Evolutionary conservation across 192 early-diverging fungal genomes (phyloP).

Genomic region (Pecoramyces ruminantium): DNA sequence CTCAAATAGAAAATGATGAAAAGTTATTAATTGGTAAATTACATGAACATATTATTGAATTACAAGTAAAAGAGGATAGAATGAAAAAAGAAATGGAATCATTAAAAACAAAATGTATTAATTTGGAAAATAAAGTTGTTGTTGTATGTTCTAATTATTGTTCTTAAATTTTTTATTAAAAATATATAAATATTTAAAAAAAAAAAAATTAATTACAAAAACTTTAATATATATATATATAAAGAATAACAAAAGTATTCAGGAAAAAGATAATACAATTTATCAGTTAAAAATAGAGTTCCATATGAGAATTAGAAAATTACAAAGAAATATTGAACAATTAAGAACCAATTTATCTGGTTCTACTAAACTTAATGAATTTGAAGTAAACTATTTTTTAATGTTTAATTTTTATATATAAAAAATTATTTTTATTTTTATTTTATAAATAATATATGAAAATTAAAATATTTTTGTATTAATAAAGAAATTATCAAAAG

Average conservation of each 20-base stretch:
- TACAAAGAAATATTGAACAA: constrained; percentile 17
- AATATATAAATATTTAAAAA: too few relatives aligned
- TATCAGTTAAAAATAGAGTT: constrained; percentile 21
- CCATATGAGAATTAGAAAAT: constrained; percentile 7
- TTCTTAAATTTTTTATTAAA: too few relatives aligned
- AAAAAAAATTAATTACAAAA: too few relatives aligned
- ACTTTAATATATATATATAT: too few relatives aligned
- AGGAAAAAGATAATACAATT: constrained; percentile 17
- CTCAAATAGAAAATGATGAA: constrained; percentile 35
- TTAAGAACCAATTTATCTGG: constrained; percentile 16
- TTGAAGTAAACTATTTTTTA: constrained; percentile 10
- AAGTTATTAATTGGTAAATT: constrained; percentile 37
- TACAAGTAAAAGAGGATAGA: constrained; percentile 24
- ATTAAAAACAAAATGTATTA: constrained; percentile 10
- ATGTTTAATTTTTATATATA: background rate
- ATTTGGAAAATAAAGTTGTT: constrained; percentile 15
- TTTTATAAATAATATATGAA: too few relatives aligned
- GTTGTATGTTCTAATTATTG: constrained; percentile 14
- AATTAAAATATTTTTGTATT: too few relatives aligned
- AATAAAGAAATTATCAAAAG: background rate
- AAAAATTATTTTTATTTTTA: too few relatives aligned
- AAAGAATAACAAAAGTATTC: constrained; percentile 16
- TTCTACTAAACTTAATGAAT: constrained; percentile 12
- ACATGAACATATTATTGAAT: constrained; percentile 28
- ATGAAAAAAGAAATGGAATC: constrained; percentile 11